Percentiles rank a stretch among this genome's conserved stretches.
Evolutionary conservation across 306 rosid species (phyloP).

Genomic region (Rubus parviflorus): DNA sequence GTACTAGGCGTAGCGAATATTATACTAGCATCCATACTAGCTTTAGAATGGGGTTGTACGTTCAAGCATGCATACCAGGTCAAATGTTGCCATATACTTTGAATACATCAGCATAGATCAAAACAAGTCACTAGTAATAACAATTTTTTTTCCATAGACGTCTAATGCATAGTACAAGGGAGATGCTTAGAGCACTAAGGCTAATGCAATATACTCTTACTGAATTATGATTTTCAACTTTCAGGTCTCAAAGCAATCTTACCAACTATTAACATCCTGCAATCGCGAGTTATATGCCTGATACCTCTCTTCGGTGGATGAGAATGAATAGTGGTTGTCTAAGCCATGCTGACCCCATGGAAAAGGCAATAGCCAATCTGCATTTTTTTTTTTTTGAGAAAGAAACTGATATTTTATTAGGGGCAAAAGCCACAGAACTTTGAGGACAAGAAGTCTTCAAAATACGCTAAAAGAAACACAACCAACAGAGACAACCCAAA

Average conservation of each 20-base stretch:
- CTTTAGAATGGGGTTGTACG: not conserved
- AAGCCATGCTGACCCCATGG: conserved; percentile 98
- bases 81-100: conserved; percentile 38
- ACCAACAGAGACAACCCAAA: no score
- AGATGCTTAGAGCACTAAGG: conserved; percentile 70
- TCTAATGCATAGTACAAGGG: conserved; percentile 65
- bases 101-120: conserved; percentile 30
- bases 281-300: conserved; percentile 74
- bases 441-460: no score
- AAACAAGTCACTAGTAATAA: conserved; percentile 49
- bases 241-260: conserved; percentile 96
- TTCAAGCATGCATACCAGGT: conserved; percentile 27
- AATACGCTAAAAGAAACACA: no score
- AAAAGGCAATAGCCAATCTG: conserved; percentile 98
- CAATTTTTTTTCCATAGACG: conserved; percentile 50
- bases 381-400: no score
- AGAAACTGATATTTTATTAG: no score
- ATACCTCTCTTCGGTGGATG: conserved; percentile 93
- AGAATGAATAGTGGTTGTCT: conserved; percentile 76
- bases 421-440: no score
- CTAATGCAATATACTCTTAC: conserved; percentile 65
- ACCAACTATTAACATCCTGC: conserved; percentile 99
- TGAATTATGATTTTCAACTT: conserved; percentile 62
- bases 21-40: not conserved
- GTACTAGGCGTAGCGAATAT: conserved; percentile 10